A percentile compares a stretch with the other conserved stretches of the same genome.
These are phyloP conservation scores for Russula brevipes DNA, from an alignment of 768 basidiomycete species.

Conservation along the genomic window DNA sequence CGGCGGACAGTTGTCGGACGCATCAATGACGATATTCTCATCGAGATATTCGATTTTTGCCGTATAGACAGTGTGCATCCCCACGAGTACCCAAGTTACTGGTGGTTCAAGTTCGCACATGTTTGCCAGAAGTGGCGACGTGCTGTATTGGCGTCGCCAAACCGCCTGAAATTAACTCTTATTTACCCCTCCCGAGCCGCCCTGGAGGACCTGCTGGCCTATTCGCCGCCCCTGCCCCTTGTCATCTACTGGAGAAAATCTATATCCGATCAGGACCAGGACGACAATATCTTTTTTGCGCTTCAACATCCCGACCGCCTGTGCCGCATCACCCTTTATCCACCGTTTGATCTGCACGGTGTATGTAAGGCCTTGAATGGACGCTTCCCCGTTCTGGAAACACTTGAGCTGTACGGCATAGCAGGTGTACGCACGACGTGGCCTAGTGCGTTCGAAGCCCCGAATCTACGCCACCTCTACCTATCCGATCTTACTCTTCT, in stretches of 20 bases:
- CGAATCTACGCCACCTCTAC: not conserved
- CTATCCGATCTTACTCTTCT: not conserved
- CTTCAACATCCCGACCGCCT: not conserved
- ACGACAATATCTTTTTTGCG: not conserved
- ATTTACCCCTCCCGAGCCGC: not conserved
- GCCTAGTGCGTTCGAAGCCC: not conserved
- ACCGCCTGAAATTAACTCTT: not conserved
- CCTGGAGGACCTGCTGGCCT: not conserved
- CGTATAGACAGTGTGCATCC: not conserved
- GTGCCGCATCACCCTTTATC: not conserved
- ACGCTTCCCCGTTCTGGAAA: not conserved
- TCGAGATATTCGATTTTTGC: constrained; percentile 4
- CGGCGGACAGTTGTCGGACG: not conserved
- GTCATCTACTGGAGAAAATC: not conserved
- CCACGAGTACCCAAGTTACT: not conserved
- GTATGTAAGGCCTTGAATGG: not conserved
- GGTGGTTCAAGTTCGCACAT: not conserved
- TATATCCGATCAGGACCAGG: rapidly evolving
- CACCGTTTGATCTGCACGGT: not conserved
- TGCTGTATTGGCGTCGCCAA: not conserved
- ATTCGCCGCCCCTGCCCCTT: not conserved
- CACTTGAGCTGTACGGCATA: not conserved
- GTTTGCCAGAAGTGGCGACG: constrained; percentile 3
- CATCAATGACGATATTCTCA: not conserved
- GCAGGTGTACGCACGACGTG: rapidly evolving